Conservation (phyloP, 148 eudicot genomes). For the Nepenthes gracilis region DNA sequence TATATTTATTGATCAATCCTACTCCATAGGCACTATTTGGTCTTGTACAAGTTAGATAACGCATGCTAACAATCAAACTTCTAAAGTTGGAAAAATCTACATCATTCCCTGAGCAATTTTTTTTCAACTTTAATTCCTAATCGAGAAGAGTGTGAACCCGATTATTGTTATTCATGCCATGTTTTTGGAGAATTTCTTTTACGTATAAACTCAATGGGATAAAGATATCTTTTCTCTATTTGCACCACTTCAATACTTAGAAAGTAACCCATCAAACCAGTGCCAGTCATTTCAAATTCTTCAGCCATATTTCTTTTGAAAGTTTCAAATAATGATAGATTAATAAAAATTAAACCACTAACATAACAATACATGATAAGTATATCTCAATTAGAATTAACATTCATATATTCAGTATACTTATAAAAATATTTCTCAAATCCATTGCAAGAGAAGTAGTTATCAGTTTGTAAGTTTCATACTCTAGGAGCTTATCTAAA, state of each 20-base stretch:
- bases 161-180: background rate
- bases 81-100: background rate
- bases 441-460: background rate
- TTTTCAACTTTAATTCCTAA: background rate
- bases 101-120: background rate
- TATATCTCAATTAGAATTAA: background rate
- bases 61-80: background rate
- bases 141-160: background rate
- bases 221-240: background rate
- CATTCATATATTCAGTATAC: background rate
- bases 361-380: background rate
- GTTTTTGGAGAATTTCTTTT: too few relatives aligned
- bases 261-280: background rate
- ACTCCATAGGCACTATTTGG: background rate
- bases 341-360: background rate
- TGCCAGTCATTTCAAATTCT: background rate
- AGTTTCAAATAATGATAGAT: background rate
- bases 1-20: background rate
- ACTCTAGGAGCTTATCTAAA: slow-evolving; percentile 3
- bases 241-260: background rate
- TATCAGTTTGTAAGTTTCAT: background rate
- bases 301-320: background rate
- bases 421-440: background rate
- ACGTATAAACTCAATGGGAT: background rate
- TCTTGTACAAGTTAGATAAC: background rate